Percentiles rank a stretch among this genome's conserved stretches.
Evolutionary conservation across 2,329 filamentous ascomycete genomes (phyloP).

Genomic region (Calycina herbarum): DNA sequence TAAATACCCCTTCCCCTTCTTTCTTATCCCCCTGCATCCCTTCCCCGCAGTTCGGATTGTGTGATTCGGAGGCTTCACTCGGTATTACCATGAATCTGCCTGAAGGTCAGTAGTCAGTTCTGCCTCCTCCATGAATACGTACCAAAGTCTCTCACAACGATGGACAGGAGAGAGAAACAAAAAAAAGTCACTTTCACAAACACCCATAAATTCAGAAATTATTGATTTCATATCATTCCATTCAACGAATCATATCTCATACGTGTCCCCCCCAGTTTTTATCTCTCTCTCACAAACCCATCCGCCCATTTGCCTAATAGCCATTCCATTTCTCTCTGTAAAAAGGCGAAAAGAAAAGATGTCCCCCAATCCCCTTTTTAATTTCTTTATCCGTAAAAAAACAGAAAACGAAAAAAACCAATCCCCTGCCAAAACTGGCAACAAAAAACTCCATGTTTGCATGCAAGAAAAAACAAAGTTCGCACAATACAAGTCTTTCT

Average conservation of each 20-base stretch:
- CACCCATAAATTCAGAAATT: neutral
- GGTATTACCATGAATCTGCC: too few relatives aligned
- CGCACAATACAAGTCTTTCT: neutral
- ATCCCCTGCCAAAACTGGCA: neutral
- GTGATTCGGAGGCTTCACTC: too few relatives aligned
- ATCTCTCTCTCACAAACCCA: neutral
- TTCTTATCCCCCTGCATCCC: too few relatives aligned
- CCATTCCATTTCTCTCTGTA: neutral
- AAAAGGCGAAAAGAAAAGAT: neutral
- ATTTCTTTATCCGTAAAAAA: neutral
- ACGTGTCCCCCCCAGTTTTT: neutral
- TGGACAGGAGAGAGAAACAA: too few relatives aligned
- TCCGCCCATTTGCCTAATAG: neutral
- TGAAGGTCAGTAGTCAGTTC: too few relatives aligned
- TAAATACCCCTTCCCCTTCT: too few relatives aligned
- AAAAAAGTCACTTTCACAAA: too few relatives aligned
- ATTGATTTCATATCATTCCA: neutral
- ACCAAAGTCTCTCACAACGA: too few relatives aligned
- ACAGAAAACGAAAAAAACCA: neutral
- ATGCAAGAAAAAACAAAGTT: neutral
- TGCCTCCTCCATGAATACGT: too few relatives aligned
- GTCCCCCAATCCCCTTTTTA: neutral
- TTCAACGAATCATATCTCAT: constrained; percentile 4
- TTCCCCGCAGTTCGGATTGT: too few relatives aligned
- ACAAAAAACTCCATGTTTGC: neutral